Evolutionary conservation across 1,284 basidiomycete species (phyloP).

Genomic region (Papiliotrema laurentii): DNA sequence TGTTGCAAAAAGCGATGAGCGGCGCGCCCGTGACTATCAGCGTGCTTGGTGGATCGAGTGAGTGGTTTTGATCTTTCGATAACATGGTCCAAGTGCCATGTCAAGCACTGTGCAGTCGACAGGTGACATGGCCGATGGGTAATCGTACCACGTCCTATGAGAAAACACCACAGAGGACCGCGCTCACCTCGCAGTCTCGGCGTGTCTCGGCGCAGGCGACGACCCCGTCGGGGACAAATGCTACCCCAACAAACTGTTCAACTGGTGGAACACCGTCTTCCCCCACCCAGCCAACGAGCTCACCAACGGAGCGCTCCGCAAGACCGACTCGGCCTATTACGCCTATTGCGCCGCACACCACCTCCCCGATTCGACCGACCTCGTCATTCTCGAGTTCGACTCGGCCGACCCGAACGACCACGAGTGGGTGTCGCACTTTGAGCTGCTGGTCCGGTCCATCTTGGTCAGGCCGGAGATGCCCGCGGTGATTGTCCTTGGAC

Average conservation of each 20-base stretch:
- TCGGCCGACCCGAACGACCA: constrained; percentile 72
- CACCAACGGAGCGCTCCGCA: constrained; percentile 89
- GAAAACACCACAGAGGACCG: too few relatives aligned
- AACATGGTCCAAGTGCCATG: too few relatives aligned
- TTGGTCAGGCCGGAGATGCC: constrained; percentile 82
- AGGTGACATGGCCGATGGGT: too few relatives aligned
- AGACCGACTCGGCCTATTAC: constrained; percentile 86
- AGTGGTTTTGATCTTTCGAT: constrained; percentile 37
- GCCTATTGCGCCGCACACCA: constrained; percentile 87
- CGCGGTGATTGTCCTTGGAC: constrained; percentile 82
- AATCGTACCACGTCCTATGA: too few relatives aligned
- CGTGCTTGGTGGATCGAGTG: constrained; percentile 81
- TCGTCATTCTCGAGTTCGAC: constrained; percentile 90
- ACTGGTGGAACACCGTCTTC: constrained; percentile 92
- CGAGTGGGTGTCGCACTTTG: constrained; percentile 73
- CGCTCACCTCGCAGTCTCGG: constrained; percentile 59
- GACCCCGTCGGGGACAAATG: constrained; percentile 78
- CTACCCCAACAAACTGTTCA: constrained; percentile 87
- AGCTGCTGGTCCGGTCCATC: constrained; percentile 82
- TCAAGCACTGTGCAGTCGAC: too few relatives aligned
- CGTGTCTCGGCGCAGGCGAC: constrained; percentile 88
- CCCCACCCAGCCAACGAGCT: constrained; percentile 90
- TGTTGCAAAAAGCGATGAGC: constrained; percentile 76
- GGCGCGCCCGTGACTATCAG: constrained; percentile 87
- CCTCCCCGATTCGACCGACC: constrained; percentile 82